Percentiles rank a stretch among this genome's conserved stretches.
These are phyloP conservation scores for Hymenoscyphus fructigenus DNA, from an alignment of 2,329 filamentous ascomycete species.

Conservation along the genomic window DNA sequence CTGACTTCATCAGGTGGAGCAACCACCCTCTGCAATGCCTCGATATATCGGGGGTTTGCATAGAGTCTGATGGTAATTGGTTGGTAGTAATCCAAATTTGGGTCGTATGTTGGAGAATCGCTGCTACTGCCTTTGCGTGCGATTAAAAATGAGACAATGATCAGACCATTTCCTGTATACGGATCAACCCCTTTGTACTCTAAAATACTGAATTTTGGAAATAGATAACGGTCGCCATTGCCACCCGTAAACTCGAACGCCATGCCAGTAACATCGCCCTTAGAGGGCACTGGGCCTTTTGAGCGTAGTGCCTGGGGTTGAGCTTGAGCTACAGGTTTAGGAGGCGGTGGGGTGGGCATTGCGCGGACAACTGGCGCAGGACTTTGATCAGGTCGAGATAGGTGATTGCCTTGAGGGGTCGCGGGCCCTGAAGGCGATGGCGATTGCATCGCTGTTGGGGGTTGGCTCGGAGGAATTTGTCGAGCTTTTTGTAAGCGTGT, in stretches of 20 bases:
- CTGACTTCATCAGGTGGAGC: conserved; percentile 62
- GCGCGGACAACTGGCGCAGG: conserved; percentile 14
- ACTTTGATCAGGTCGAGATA: conserved; percentile 3
- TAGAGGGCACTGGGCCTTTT: conserved; percentile 56
- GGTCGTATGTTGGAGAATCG: conserved; percentile 60
- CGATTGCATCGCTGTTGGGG: conserved; percentile 26
- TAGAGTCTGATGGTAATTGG: conserved; percentile 66
- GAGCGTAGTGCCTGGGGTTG: conserved; percentile 57
- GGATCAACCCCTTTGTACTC: conserved; percentile 62
- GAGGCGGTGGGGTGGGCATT: conserved; percentile 21
- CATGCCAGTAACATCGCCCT: conserved; percentile 63
- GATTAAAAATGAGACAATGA: conserved; percentile 75
- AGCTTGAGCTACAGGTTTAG: conserved; percentile 31
- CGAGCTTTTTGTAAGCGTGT: conserved; percentile 62
- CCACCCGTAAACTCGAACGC: conserved; percentile 68
- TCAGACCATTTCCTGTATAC: conserved; percentile 52
- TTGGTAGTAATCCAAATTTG: conserved; percentile 70
- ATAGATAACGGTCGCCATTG: conserved; percentile 72
- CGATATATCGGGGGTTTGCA: conserved; percentile 55
- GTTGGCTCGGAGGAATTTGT: conserved; percentile 48
- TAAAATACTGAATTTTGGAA: conserved; percentile 75
- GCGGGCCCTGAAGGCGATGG: conserved; percentile 18
- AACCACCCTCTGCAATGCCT: conserved; percentile 60
- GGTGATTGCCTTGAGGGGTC: conserved; percentile 18
- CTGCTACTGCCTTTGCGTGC: conserved; percentile 69